phyloP scores from a whole-genome alignment of 805 yeast genomes.

The Monosporozyma servazzii region DNA sequence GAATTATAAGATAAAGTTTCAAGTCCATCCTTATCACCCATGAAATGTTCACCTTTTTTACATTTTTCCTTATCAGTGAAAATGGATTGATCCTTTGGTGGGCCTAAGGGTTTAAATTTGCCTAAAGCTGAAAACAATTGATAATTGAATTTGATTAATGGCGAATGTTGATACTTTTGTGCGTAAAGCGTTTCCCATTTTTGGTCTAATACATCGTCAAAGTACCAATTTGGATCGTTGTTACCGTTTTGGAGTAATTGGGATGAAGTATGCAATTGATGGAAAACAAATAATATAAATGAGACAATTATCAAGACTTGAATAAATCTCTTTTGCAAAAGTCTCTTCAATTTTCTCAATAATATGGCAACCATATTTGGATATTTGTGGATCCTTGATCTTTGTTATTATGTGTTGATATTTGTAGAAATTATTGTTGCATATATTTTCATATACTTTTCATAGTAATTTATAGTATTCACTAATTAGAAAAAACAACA shows the following conservation, averaged over 20 bases:
- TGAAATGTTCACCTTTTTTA: not conserved
- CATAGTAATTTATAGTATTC: too few species aligned
- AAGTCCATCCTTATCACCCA: not conserved
- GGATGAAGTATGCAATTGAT: not conserved
- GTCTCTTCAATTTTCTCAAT: not conserved
- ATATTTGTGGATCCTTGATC: too few species aligned
- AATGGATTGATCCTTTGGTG: constrained; percentile 1
- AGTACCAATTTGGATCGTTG: not conserved
- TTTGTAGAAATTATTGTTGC: too few species aligned
- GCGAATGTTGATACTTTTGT: not conserved
- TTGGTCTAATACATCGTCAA: not conserved
- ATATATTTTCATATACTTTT: too few species aligned
- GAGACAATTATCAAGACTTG: not conserved
- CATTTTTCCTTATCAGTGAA: not conserved
- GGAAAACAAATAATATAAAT: not conserved
- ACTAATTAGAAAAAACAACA: too few species aligned
- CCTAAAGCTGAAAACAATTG: not conserved
- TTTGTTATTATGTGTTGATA: too few species aligned
- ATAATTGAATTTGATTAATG: not conserved
- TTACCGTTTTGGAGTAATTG: not conserved
- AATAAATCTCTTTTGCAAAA: not conserved
- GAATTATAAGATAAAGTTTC: not conserved
- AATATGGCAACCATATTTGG: not conserved
- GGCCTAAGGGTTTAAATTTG: constrained; percentile 1
- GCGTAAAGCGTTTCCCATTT: not conserved